Evolutionary conservation across 1,139 yeast species (phyloP).

Genomic region (Candida frijolesensis): DNA sequence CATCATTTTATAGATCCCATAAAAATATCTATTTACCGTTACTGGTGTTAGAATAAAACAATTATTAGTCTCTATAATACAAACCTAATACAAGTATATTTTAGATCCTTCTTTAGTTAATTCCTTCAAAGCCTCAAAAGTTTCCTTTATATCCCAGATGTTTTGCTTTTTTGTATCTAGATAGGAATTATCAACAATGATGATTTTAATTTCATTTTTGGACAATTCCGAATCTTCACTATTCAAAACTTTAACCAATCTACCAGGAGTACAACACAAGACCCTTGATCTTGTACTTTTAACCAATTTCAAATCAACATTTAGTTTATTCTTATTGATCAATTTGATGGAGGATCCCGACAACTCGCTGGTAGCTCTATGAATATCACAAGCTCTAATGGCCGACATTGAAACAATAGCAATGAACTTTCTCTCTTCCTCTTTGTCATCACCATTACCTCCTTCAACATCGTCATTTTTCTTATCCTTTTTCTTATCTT

Average conservation of each 20-base stretch:
- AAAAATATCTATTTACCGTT: constrained; percentile 38
- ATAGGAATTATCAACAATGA: constrained; percentile 65
- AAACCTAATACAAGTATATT: constrained; percentile 47
- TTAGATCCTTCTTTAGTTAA: constrained; percentile 48
- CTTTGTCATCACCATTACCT: constrained; percentile 17
- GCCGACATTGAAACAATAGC: constrained; percentile 71
- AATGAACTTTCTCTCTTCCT: constrained; percentile 45
- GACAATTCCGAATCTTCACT: constrained; percentile 41
- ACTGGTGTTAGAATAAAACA: constrained; percentile 21
- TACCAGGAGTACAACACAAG: constrained; percentile 67
- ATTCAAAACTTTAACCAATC: constrained; percentile 53
- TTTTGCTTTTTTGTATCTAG: constrained; percentile 65
- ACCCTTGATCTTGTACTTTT: constrained; percentile 52
- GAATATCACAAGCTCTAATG: constrained; percentile 70
- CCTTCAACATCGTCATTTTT: constrained; percentile 12
- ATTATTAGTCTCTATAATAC: background rate
- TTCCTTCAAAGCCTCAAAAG: constrained; percentile 40
- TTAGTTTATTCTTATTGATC: constrained; percentile 66
- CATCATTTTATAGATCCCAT: constrained; percentile 34
- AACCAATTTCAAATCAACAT: constrained; percentile 57
- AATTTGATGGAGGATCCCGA: constrained; percentile 63
- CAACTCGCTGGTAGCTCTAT: constrained; percentile 58
- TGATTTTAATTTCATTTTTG: constrained; percentile 51
- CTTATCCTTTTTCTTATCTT: constrained; percentile 15
- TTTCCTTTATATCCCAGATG: constrained; percentile 62